These are phyloP conservation scores for Acanthochlamys bracteata DNA, from an alignment of 106 monocot species.

Conservation along the genomic window DNA sequence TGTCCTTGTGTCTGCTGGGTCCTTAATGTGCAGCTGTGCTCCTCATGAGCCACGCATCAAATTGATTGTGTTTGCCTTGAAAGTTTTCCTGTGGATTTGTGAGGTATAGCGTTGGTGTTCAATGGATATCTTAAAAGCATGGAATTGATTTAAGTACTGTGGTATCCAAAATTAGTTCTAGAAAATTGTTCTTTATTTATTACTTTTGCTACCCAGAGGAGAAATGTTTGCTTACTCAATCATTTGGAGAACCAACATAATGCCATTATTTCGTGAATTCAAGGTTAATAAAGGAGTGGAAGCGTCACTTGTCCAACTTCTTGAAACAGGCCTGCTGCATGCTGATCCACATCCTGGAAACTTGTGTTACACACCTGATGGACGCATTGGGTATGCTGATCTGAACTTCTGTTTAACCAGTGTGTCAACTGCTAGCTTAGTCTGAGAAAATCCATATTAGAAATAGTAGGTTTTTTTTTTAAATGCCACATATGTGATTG, in stretches of 20 bases:
- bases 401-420: neutral
- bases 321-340: conserved; percentile 84
- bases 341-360: conserved; percentile 98
- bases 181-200: neutral
- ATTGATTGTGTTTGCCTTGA: no score
- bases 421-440: neutral
- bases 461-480: neutral
- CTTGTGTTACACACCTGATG: conserved; percentile 72
- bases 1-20: no score
- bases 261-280: conserved; percentile 4
- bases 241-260: neutral
- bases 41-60: no score
- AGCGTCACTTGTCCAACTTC: conserved; percentile 83
- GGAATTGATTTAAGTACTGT: no score
- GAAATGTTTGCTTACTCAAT: neutral
- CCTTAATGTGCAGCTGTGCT: no score
- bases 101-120: no score
- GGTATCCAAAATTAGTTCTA: neutral
- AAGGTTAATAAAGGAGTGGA: conserved; percentile 90
- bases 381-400: conserved; percentile 54
- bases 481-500: neutral
- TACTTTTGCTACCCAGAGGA: neutral
- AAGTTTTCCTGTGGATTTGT: no score
- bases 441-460: neutral
- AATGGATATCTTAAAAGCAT: no score